Evolutionary conservation across 768 basidiomycete genomes (phyloP), one percentile per base, ranked within the genome.

Genomic region (Boletus subparvulus): DNA sequence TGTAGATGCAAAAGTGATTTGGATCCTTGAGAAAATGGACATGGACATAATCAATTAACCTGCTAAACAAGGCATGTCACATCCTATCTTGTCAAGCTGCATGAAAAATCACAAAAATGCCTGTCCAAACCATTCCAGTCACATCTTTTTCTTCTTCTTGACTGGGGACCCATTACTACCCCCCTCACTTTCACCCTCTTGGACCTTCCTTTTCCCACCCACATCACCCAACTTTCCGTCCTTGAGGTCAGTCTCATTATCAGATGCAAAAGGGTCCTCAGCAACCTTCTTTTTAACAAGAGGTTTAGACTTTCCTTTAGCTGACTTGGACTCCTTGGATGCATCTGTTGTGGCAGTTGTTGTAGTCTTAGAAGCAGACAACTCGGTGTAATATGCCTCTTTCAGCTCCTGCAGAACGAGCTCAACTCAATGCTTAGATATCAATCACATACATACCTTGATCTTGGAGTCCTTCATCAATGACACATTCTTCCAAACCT

Each of bases 401-500:
- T 81, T 87, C 39, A 90, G 72, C 47, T 77, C 80, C 88, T 90
- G 44, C 1, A 26, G 3, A 48, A 17, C 28, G 30, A 54, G 50
- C 24, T 33, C 19, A 62, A 32, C 3, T 32, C 2, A 26, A 48
- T 41, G 21, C 32, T 47, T 13, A 28, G 4, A 8, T 10, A 32
- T 26, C 7, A 26, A 44, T 39, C n/a, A 17, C 10, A 56, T n/a
- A 54, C 62, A 43, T 59, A 83, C 88, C 76, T 88, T 86, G 58
- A 81, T 80, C 67, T 89, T 85, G 43, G 78, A 65, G 17, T 87
- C 86, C 19, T 77, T 75, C 54, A 90, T 63, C 19, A 90, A 67
- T 28, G 79, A 75, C 9, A 77, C 73, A 62, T 82, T 85, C 73
- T 86, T 89, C 87, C 88, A 90, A 32, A 83, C 75, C 88, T 89